These are phyloP conservation scores for Saprolegnia parasitica DNA, from an alignment of 352 stramenopile species.

Conservation along the genomic window DNA sequence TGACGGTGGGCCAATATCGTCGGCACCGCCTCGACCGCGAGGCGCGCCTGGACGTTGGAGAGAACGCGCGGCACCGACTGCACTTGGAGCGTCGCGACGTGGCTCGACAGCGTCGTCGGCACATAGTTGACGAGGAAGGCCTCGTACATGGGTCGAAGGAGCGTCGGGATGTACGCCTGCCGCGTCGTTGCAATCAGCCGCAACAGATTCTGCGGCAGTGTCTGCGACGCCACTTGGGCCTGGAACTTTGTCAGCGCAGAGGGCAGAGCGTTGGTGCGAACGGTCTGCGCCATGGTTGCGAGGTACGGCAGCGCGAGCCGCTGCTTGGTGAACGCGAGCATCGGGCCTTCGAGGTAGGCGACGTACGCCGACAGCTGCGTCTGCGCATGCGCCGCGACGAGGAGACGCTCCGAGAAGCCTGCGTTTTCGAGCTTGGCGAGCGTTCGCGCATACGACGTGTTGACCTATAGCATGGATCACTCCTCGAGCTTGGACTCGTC, in stretches of 20 bases:
- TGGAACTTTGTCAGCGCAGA: slow-evolving; percentile 43
- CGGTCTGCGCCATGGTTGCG: slow-evolving; percentile 34
- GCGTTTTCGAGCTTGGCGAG: slow-evolving; percentile 42
- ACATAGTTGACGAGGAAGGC: slow-evolving; percentile 56
- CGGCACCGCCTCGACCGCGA: slow-evolving; percentile 51
- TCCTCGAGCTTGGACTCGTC: neutral
- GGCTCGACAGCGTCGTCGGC: slow-evolving; percentile 38
- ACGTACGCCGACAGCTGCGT: slow-evolving; percentile 42
- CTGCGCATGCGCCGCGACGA: slow-evolving; percentile 59
- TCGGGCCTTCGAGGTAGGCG: slow-evolving; percentile 39
- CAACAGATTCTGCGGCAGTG: slow-evolving; percentile 44
- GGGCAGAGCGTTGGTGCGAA: slow-evolving; percentile 38
- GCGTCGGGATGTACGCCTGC: slow-evolving; percentile 52
- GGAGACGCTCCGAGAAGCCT: slow-evolving; percentile 51
- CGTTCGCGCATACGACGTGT: slow-evolving; percentile 50
- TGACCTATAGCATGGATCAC: slow-evolving; percentile 33
- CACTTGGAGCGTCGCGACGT: slow-evolving; percentile 31
- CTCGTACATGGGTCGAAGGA: slow-evolving; percentile 55
- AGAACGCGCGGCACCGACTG: slow-evolving; percentile 55
- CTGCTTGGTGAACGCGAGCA: slow-evolving; percentile 59
- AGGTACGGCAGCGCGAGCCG: slow-evolving; percentile 47
- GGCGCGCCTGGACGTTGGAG: slow-evolving; percentile 40
- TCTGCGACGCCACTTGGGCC: slow-evolving; percentile 42
- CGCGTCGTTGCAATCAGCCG: slow-evolving; percentile 46
- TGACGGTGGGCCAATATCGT: slow-evolving; percentile 45